Evolutionary conservation across 1,284 basidiomycete species (phyloP).

Genomic region (Moesziomyces sp.): DNA sequence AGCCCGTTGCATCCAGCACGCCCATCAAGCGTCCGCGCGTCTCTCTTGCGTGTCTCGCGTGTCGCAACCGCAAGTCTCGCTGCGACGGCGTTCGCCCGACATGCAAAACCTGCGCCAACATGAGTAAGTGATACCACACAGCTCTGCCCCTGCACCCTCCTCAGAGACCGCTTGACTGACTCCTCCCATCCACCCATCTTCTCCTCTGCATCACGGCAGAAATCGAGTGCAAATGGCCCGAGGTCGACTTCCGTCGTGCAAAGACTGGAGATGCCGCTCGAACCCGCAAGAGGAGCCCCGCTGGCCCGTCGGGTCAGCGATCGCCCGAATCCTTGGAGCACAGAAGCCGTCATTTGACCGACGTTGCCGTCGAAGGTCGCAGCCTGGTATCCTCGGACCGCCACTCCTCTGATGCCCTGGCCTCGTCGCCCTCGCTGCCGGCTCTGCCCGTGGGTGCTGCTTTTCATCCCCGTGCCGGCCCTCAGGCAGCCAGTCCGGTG

Average conservation of each 20-base stretch:
- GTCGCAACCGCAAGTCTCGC: slow-evolving; percentile 50
- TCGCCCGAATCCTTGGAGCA: slow-evolving; percentile 23
- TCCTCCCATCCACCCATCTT: background rate
- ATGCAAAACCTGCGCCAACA: slow-evolving; percentile 48
- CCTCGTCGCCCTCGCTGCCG: slow-evolving; percentile 3
- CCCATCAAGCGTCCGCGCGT: slow-evolving; percentile 53
- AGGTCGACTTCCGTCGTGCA: slow-evolving; percentile 49
- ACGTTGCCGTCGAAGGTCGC: slow-evolving; percentile 6
- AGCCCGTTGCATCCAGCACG: slow-evolving; percentile 10
- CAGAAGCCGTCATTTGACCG: slow-evolving; percentile 10
- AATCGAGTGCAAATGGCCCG: slow-evolving; percentile 52
- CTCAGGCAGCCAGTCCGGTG: slow-evolving; percentile 10
- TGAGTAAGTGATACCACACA: slow-evolving; percentile 27
- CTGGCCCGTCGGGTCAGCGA: slow-evolving; percentile 15
- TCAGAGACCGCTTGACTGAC: background rate
- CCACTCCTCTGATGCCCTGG: background rate
- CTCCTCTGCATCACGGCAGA: slow-evolving; percentile 11
- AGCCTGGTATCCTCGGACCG: slow-evolving; percentile 2
- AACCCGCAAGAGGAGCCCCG: slow-evolving; percentile 26
- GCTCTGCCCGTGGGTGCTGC: slow-evolving; percentile 10
- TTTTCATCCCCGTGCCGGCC: slow-evolving; percentile 1
- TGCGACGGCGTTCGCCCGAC: slow-evolving; percentile 48
- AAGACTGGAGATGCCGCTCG: slow-evolving; percentile 40
- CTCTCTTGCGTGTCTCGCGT: slow-evolving; percentile 42
- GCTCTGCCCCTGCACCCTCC: background rate